Base-by-base conservation (phyloP, 1,284 basidiomycete species). In the Marasmius sp. region DNA sequence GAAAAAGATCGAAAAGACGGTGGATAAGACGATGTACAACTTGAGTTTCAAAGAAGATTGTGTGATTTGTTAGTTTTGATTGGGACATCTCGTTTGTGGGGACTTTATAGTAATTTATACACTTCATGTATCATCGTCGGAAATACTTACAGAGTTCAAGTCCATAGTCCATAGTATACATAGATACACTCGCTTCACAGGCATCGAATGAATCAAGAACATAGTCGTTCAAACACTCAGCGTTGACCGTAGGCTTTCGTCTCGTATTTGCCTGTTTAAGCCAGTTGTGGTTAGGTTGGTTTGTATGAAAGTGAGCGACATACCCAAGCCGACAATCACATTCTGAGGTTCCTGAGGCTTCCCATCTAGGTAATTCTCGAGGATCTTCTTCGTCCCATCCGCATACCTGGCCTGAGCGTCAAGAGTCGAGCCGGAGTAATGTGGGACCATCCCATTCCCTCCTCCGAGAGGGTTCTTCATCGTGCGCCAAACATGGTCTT, bases 1-100 rank as follows among this genome's bases (percentile, higher is more conserved):
- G 95, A 96, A 97, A 78, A 94, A 92, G 78, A 97, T 97, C 66
- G 94, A 97, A 74, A 95, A 94, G 74, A 89, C 86, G 16, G 95
- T 97, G 49, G 95, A 97, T 78, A 95, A 95, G 79, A 89, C 92
- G 58, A 93, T 97, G 94, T 97, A 96, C 77, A 95, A 94, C 71
- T 75, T 96, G 60, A 94, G 92, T 68, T 94, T 95, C 70, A 92
- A 90, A 71, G 94, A 96, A 73, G 94, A 96, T 72, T 96, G 94
- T 79, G 72, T 89, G 51, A 71, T 84, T 59, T 77, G 71, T 58
- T 79, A 69, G 36, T 18, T 11, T 37, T 38, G 2, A n/a, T 20
- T 47, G 45, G 27, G 2, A 27, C 27, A 27, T 5, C 27, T 27
- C 27, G 27, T 5, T 27, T 27, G 27, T 27, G 27, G 27, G 27